These are phyloP conservation scores for Xylariomycetidae sp. DNA, from an alignment of 2,329 filamentous ascomycete species.

Conservation along the genomic window DNA sequence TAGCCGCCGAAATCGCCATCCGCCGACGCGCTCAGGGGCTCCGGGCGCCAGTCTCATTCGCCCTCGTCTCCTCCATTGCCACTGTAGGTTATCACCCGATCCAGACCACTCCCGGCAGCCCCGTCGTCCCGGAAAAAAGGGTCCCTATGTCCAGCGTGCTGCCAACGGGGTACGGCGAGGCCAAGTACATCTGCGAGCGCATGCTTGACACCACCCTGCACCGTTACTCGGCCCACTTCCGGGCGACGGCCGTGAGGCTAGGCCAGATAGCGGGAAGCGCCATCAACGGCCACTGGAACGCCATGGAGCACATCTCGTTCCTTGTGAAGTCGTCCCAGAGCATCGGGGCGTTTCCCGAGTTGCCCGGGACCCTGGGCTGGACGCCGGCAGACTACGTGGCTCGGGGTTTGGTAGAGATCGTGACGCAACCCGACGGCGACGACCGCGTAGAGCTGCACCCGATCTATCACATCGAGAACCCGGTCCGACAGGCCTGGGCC, in stretches of 20 bases:
- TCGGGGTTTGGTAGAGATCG: constrained; percentile 19
- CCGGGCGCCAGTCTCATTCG: constrained; percentile 28
- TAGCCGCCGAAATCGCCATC: constrained; percentile 32
- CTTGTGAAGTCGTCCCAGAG: constrained; percentile 46
- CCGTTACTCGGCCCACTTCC: constrained; percentile 36
- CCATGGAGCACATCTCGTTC: constrained; percentile 44
- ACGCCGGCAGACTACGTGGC: constrained; percentile 37
- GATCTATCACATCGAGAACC: constrained; percentile 28
- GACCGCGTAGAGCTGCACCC: constrained; percentile 8
- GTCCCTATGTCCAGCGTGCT: constrained; percentile 35
- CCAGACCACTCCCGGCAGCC: constrained; percentile 12
- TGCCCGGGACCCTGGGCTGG: constrained; percentile 39
- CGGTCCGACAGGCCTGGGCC: constrained; percentile 23
- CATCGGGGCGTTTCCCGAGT: constrained; percentile 35
- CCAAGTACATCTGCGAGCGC: constrained; percentile 45
- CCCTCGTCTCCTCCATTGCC: constrained; percentile 38
- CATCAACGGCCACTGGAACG: constrained; percentile 50
- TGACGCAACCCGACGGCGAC: constrained; percentile 7
- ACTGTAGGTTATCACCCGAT: constrained; percentile 29
- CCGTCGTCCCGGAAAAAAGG: constrained; percentile 38
- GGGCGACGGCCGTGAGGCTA: constrained; percentile 36
- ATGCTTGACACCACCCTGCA: constrained; percentile 45
- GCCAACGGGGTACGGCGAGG: constrained; percentile 46
- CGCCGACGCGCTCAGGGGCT: constrained; percentile 5
- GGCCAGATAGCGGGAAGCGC: constrained; percentile 51